Base-by-base conservation (phyloP, 768 basidiomycete genomes). In the Agaricus blazei region DNA sequence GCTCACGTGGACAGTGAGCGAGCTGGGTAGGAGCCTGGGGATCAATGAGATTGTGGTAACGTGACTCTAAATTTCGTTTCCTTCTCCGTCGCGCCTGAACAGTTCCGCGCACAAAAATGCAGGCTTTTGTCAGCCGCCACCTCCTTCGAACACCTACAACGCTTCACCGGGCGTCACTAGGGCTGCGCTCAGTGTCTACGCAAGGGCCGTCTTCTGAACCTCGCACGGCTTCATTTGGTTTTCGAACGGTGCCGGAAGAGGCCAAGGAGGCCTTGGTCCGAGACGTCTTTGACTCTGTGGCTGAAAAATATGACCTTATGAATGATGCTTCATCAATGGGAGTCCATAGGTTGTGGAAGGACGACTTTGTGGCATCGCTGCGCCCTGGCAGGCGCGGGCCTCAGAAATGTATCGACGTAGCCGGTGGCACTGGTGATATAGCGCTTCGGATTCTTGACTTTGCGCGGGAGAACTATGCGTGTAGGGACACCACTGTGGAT, bases 281-380 rank as follows among this genome's bases (percentile, higher is more conserved):
- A 64, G 82, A 81, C 60, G 95, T 99, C 50, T 99, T 99, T 72
- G 85, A 91, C 65, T 96, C 92, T 6, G 97, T 99, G 55, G 94
- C 97, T 42, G 88, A 91, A 36, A 88, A 82, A 44, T 99, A 99
- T 72, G 97, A 98, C 70, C 70, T 98, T 41, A 97, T 99, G 96
- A 99, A 99, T 76, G 97, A 98, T 67, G 92, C 94, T n/a, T 90
- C 94, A 70, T 98, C 97, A 3, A 72, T 98, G 58, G 97, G 97
- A 36, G 87, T 98, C 9, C 97, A 98, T 67, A 81, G 97, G 52
- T 74, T 99, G 24, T 99, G 97, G 97, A 99, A 98, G 72, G 94
- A 98, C 68, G 77, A 85, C 15, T 90, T 91, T 65, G 85, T 98
- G 27, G 79, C 83, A 1, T 72, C 77, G 0, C 70, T 98, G 58